Evolutionary conservation across 192 early-diverging fungal species (phyloP).

Genomic region (Backusella sp.): DNA sequence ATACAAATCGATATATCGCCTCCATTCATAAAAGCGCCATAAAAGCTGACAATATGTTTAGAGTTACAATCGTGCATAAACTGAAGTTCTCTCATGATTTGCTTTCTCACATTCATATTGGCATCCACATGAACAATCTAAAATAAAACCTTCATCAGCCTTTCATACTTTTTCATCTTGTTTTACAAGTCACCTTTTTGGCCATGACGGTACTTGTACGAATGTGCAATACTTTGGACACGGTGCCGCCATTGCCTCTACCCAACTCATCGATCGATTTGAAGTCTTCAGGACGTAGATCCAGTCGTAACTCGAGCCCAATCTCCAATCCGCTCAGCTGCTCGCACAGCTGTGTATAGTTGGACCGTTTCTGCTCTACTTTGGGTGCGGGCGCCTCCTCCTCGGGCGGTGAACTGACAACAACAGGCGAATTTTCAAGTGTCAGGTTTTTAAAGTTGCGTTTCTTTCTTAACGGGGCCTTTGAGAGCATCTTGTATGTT

Average conservation of each 20-base stretch:
- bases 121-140: constrained; percentile 33
- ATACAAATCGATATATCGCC: constrained; percentile 91
- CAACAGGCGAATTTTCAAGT: constrained; percentile 47
- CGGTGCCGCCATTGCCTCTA: constrained; percentile 91
- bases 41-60: constrained; percentile 94
- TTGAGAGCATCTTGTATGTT: constrained; percentile 8
- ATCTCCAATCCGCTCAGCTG: constrained; percentile 59
- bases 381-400: background rate
- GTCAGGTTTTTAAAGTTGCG: constrained; percentile 53
- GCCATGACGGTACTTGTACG: constrained; percentile 94
- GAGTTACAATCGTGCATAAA: constrained; percentile 94
- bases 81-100: constrained; percentile 91
- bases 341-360: constrained; percentile 33
- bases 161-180: constrained; percentile 5
- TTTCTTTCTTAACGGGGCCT: constrained; percentile 42
- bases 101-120: constrained; percentile 68
- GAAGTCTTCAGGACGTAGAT: constrained; percentile 83
- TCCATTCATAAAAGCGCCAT: constrained; percentile 84
- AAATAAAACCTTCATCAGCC: background rate
- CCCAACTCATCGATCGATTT: constrained; percentile 77
- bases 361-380: background rate
- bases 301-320: constrained; percentile 70
- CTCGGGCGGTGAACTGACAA: constrained; percentile 27
- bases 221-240: constrained; percentile 79
- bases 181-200: constrained; percentile 65